These are phyloP conservation scores for Ramicandelaber brevisporus DNA, from an alignment of 192 early-diverging fungal genomes.

Conservation along the genomic window DNA sequence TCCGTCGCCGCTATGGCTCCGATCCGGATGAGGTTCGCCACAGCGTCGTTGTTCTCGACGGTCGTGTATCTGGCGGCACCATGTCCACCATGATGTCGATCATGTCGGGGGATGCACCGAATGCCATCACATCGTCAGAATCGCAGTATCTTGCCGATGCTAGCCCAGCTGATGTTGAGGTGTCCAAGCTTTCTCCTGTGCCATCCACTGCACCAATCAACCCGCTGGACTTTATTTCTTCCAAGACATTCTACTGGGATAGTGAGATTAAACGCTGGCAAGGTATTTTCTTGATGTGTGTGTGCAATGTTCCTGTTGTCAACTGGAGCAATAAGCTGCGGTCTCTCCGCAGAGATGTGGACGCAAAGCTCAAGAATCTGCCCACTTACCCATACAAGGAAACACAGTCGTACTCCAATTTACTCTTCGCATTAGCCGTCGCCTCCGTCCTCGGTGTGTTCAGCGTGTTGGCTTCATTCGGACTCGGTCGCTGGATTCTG, in stretches of 20 bases:
- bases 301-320: too few relatives aligned
- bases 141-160: neutral
- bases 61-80: constrained; percentile 42
- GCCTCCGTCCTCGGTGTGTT: constrained; percentile 11
- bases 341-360: too few relatives aligned
- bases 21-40: constrained; percentile 32
- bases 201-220: neutral
- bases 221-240: neutral
- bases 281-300: constrained; percentile 15
- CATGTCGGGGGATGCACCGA: too few relatives aligned
- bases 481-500: constrained; percentile 17
- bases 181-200: neutral
- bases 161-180: neutral
- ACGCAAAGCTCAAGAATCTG: too few relatives aligned
- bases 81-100: constrained; percentile 14
- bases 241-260: constrained; percentile 8
- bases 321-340: too few relatives aligned
- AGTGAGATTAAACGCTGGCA: constrained; percentile 14
- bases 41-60: constrained; percentile 21
- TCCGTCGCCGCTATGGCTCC: constrained; percentile 15
- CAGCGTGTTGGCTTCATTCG: constrained; percentile 14
- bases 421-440: constrained; percentile 16
- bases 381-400: too few relatives aligned
- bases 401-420: constrained; percentile 19
- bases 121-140: neutral